phyloP scores from a whole-genome alignment of 2,329 filamentous ascomycete genomes.

The Aureobasidium uvarum region DNA sequence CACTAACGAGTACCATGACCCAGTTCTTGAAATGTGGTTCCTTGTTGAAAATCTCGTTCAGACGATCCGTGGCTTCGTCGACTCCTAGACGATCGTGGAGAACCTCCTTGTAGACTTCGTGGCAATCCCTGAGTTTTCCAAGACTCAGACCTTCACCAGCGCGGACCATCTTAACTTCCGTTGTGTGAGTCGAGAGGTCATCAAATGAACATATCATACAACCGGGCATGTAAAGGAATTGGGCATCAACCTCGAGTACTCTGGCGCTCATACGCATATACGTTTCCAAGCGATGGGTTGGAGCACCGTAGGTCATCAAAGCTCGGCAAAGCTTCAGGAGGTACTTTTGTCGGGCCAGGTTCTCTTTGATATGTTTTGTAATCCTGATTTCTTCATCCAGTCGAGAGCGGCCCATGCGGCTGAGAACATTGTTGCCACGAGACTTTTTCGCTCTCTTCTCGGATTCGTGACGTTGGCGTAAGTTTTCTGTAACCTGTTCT shows the following conservation, averaged over 20 bases:
- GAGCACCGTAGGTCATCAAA: conserved; percentile 86
- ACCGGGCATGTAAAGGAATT: conserved; percentile 85
- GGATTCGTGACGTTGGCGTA: conserved; percentile 41
- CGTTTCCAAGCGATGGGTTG: conserved; percentile 86
- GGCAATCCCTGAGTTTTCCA: conserved; percentile 69
- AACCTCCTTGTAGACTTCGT: conserved; percentile 79
- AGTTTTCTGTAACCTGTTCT: conserved; percentile 44
- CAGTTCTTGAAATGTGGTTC: conserved; percentile 54
- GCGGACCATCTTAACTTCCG: conserved; percentile 74
- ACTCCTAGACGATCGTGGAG: conserved; percentile 72
- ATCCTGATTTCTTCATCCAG: conserved; percentile 56
- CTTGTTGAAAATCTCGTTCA: conserved; percentile 62
- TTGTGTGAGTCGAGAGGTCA: conserved; percentile 68
- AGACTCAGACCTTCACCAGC: conserved; percentile 68
- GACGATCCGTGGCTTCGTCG: conserved; percentile 63
- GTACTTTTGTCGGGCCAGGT: conserved; percentile 76
- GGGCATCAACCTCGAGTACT: conserved; percentile 84
- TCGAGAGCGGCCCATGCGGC: conserved; percentile 39
- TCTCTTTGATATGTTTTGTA: conserved; percentile 63
- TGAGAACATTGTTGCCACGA: conserved; percentile 40
- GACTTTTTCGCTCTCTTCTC: conserved; percentile 35
- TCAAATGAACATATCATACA: conserved; percentile 95
- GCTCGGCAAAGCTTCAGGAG: conserved; percentile 80
- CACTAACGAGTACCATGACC: conserved; percentile 64
- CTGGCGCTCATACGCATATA: conserved; percentile 88